A percentile compares a stretch with the other conserved stretches of the same genome.
Conservation (phyloP, 768 basidiomycete species). For the Hemileccinum impolitum region DNA sequence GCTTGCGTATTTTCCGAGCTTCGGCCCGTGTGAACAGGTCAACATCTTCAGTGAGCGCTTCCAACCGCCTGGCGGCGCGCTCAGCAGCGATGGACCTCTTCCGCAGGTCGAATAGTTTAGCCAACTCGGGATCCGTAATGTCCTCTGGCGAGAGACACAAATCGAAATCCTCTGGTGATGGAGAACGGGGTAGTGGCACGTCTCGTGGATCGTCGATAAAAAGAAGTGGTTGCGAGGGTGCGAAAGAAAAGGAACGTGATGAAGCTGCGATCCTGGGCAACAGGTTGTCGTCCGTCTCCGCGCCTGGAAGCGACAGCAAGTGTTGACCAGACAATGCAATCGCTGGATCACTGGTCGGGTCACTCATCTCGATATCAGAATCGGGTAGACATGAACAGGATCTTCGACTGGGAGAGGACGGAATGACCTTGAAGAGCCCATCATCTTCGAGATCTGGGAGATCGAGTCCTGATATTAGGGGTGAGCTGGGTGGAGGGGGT, state of each 20-base stretch:
- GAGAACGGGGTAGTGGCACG: constrained; percentile 38
- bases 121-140: constrained; percentile 36
- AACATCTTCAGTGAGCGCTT: constrained; percentile 34
- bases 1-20: constrained; percentile 43
- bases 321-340: constrained; percentile 19
- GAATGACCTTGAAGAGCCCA: constrained; percentile 14
- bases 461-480: constrained; percentile 28
- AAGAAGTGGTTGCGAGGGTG: constrained; percentile 32
- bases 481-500: constrained; percentile 26
- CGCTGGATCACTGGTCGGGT: constrained; percentile 13
- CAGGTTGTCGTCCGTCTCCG: constrained; percentile 41
- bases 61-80: constrained; percentile 29
- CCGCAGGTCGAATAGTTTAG: constrained; percentile 39
- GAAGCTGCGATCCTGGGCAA: constrained; percentile 27
- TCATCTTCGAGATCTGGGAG: constrained; percentile 34
- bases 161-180: constrained; percentile 41
- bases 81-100: constrained; percentile 35
- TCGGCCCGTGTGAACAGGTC: constrained; percentile 40
- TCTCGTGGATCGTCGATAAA: constrained; percentile 42
- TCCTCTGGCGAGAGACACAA: constrained; percentile 34
- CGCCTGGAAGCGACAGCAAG: constrained; percentile 40
- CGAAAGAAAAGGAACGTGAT: constrained; percentile 9
- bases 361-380: constrained; percentile 24
- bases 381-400: constrained; percentile 30
- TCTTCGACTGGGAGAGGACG: constrained; percentile 29